Evolutionary conservation across 2,329 filamentous ascomycete species (phyloP).

Genomic region (Fusarium tjaetaba): DNA sequence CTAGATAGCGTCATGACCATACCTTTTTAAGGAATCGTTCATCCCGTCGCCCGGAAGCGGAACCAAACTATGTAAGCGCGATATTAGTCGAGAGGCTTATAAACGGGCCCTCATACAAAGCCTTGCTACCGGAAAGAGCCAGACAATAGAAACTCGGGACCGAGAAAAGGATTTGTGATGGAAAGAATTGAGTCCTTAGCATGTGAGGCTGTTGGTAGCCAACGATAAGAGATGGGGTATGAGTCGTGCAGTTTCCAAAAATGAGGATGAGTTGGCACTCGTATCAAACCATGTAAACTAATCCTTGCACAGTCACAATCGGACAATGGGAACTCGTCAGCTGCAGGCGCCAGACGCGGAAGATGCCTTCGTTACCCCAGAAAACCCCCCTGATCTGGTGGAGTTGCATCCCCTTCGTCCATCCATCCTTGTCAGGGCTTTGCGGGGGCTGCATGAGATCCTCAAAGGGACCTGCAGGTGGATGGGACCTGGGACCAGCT

Average conservation of each 20-base stretch:
- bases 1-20: neutral
- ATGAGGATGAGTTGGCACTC: neutral
- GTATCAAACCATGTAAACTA: neutral
- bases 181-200: too few species aligned
- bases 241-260: neutral
- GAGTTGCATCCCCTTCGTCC: conserved; percentile 24
- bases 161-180: neutral
- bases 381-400: conserved; percentile 8
- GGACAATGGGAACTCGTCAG: neutral
- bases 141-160: neutral
- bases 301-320: neutral
- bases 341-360: neutral
- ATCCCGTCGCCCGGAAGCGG: conserved; percentile 10
- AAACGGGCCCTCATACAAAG: neutral
- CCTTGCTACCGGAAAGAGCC: neutral
- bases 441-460: conserved; percentile 14
- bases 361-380: conserved; percentile 9
- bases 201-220: neutral
- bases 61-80: neutral
- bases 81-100: neutral
- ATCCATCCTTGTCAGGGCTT: conserved; percentile 23
- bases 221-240: neutral
- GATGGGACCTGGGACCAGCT: neutral
- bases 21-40: neutral
- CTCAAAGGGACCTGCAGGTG: neutral